phyloP scores from a whole-genome alignment of 768 basidiomycete species.

The Pholiota microspora region DNA sequence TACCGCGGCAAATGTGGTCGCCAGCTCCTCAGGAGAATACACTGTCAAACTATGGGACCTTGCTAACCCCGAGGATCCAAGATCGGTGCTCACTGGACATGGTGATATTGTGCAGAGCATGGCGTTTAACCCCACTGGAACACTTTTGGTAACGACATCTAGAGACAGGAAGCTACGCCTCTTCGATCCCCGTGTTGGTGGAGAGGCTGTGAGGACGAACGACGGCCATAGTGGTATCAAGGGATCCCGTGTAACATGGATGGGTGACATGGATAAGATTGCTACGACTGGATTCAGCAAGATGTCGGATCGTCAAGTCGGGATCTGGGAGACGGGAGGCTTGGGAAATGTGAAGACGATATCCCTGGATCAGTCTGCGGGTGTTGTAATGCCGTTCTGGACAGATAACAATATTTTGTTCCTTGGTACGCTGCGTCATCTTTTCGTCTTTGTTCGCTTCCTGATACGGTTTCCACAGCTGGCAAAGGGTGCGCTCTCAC shows the following conservation, averaged over 20 bases:
- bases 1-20: constrained; percentile 82
- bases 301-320: constrained; percentile 92
- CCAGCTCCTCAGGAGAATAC: constrained; percentile 79
- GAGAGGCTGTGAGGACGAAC: constrained; percentile 74
- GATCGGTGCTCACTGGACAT: constrained; percentile 67
- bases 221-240: constrained; percentile 96
- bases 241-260: constrained; percentile 84
- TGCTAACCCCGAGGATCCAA: constrained; percentile 63
- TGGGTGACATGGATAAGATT: constrained; percentile 86
- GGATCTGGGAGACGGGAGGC: constrained; percentile 84
- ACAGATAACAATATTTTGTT: constrained; percentile 90
- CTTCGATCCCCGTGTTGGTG: constrained; percentile 85
- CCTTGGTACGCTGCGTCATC: constrained; percentile 47
- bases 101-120: constrained; percentile 86
- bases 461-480: constrained; percentile 38
- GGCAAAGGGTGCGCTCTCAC: constrained; percentile 70
- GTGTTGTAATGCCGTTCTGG: constrained; percentile 98
- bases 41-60: constrained; percentile 92
- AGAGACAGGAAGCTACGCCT: constrained; percentile 90
- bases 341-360: constrained; percentile 76
- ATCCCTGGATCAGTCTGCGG: constrained; percentile 84
- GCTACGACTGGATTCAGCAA: constrained; percentile 96
- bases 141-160: constrained; percentile 82
- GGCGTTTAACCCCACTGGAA: constrained; percentile 80
- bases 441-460: neutral